Evolutionary conservation across 805 yeast genomes (phyloP).

Genomic region (Cyberlindnera xylosilytica): DNA sequence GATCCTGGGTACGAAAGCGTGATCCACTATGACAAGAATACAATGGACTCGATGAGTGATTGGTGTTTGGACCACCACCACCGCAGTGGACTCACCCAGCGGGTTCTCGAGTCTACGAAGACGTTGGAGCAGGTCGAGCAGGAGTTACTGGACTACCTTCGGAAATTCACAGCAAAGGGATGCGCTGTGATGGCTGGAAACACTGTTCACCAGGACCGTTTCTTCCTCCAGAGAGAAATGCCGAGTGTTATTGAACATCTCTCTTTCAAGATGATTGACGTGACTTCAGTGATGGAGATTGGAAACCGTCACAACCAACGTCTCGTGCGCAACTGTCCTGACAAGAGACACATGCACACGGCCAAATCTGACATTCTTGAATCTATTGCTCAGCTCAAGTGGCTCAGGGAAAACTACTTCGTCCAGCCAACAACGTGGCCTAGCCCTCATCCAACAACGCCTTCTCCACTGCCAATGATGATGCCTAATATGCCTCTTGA

Average conservation of each 20-base stretch:
- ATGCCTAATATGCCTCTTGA: too few species aligned
- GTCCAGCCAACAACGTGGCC: conserved; percentile 21
- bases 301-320: conserved; percentile 73
- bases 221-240: conserved; percentile 79
- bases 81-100: conserved; percentile 66
- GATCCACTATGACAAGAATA: conserved; percentile 59
- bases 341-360: conserved; percentile 72
- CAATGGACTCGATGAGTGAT: conserved; percentile 71
- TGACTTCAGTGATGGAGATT: conserved; percentile 77
- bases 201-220: conserved; percentile 85
- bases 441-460: too few species aligned
- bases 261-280: conserved; percentile 84
- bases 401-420: conserved; percentile 70
- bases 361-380: conserved; percentile 88
- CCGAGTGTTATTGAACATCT: conserved; percentile 55
- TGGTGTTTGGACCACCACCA: conserved; percentile 91
- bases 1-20: conserved; percentile 84
- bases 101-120: conserved; percentile 54
- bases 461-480: too few species aligned
- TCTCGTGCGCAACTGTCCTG: conserved; percentile 54
- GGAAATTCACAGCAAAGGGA: conserved; percentile 46
- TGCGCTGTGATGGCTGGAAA: conserved; percentile 87
- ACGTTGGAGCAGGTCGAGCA: conserved; percentile 58
- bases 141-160: conserved; percentile 62
- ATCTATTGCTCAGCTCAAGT: conserved; percentile 77